A percentile compares a stretch with the other conserved stretches of the same genome.
Conservation (phyloP, 495 filamentous ascomycete genomes). For the Neurospora africana region DNA sequence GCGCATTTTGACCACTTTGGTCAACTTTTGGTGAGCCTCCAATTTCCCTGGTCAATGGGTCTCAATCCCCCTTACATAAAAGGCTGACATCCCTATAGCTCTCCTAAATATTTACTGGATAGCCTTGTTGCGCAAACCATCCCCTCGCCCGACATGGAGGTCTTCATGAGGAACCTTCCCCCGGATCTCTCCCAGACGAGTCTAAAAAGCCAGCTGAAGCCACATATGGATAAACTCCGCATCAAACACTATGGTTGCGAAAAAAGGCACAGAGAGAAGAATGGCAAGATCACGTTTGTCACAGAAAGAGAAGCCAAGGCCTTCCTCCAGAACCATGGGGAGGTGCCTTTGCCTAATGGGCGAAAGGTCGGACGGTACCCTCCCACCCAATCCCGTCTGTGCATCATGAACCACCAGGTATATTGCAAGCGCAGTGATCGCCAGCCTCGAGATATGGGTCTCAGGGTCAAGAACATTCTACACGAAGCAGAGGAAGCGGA, state of each 20-base stretch:
- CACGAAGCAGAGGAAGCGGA: no score
- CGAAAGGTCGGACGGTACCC: no score
- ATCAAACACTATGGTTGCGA: constrained; percentile 22
- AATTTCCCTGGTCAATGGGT: neutral
- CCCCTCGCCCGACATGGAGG: constrained; percentile 22
- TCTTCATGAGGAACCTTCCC: constrained; percentile 32
- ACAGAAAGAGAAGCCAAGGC: no score
- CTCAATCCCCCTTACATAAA: neutral
- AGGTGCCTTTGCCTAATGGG: no score
- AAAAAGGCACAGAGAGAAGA: no score
- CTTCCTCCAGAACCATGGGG: no score
- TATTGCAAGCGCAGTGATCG: no score
- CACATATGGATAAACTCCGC: constrained; percentile 18
- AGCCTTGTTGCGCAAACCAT: neutral
- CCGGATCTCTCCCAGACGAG: constrained; percentile 18
- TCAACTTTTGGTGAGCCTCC: neutral
- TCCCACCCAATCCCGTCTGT: no score
- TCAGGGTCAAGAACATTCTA: no score
- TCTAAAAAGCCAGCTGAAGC: constrained; percentile 24
- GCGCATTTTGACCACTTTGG: neutral
- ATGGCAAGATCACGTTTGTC: no score
- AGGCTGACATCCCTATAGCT: neutral
- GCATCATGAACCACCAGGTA: no score
- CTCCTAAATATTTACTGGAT: neutral
- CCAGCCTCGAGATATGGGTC: no score